These are phyloP conservation scores for Pseudogymnoascus sp. DNA, from an alignment of 2,329 filamentous ascomycete species.

Conservation along the genomic window DNA sequence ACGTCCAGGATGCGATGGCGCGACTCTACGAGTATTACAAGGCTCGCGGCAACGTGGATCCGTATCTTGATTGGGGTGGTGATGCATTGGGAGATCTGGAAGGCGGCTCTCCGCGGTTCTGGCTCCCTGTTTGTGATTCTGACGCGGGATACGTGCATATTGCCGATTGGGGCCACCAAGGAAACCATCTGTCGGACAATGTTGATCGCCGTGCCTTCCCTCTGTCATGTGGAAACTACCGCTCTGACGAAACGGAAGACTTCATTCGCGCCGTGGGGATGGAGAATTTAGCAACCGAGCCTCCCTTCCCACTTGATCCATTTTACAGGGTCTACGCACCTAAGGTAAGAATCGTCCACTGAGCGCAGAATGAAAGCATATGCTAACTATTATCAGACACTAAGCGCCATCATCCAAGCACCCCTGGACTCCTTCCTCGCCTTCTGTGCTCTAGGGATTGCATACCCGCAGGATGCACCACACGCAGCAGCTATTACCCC, in stretches of 20 bases:
- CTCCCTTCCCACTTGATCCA: background rate
- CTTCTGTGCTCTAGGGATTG: conserved; percentile 2
- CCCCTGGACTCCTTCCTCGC: conserved; percentile 3
- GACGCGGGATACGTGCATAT: conserved; percentile 5
- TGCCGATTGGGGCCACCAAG: background rate
- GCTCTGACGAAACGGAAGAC: background rate
- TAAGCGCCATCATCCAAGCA: background rate
- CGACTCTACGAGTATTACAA: conserved; percentile 2
- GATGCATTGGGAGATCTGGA: background rate
- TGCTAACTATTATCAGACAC: background rate
- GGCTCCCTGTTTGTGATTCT: conserved; percentile 4
- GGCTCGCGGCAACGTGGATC: background rate
- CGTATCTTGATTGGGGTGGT: background rate
- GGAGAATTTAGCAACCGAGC: background rate
- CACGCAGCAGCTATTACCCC: background rate
- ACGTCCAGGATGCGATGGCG: background rate
- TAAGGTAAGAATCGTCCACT: background rate
- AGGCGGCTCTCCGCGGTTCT: background rate
- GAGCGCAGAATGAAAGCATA: background rate
- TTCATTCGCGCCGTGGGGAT: conserved; percentile 1
- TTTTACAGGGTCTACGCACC: background rate
- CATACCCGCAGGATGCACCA: conserved; percentile 1
- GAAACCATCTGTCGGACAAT: background rate
- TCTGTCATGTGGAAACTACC: background rate
- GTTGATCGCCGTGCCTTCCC: conserved; percentile 6